These are phyloP conservation scores for Hypoxylon sp. DNA, from an alignment of 2,329 filamentous ascomycete species.

Conservation along the genomic window DNA sequence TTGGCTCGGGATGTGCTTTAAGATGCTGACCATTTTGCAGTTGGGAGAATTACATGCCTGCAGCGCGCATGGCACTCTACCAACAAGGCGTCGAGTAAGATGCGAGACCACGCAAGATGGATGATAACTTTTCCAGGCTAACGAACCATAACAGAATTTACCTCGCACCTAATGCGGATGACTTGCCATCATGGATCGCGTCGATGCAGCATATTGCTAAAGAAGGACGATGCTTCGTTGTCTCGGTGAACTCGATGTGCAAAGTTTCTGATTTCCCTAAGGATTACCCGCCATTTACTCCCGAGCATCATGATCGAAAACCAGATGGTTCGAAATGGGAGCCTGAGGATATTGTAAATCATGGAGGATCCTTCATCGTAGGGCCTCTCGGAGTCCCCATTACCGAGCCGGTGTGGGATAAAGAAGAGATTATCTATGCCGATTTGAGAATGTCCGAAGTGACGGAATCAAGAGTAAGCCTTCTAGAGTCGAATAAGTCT, in stretches of 20 bases:
- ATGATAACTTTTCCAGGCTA: neutral
- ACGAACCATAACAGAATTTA: constrained; percentile 50
- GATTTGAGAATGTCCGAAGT: constrained; percentile 55
- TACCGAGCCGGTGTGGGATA: constrained; percentile 59
- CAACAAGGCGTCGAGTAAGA: constrained; percentile 60
- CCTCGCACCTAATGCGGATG: constrained; percentile 55
- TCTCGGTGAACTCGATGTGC: constrained; percentile 60
- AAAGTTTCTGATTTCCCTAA: constrained; percentile 60
- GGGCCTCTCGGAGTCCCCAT: constrained; percentile 58
- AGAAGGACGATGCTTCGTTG: constrained; percentile 61
- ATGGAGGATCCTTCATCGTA: constrained; percentile 60
- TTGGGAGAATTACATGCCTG: constrained; percentile 64
- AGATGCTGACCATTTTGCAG: constrained; percentile 41
- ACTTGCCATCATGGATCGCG: constrained; percentile 57
- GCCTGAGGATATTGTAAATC: constrained; percentile 58
- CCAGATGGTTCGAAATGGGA: constrained; percentile 58
- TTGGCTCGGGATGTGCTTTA: neutral
- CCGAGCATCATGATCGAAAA: constrained; percentile 57
- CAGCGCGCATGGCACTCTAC: constrained; percentile 59
- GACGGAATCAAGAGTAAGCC: constrained; percentile 57
- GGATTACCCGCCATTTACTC: constrained; percentile 60
- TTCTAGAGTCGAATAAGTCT: constrained; percentile 2
- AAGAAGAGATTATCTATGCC: constrained; percentile 58
- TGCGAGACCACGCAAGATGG: neutral
- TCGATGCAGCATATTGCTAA: constrained; percentile 64